Evolutionary conservation across 169 alveolate genomes (phyloP).

Genomic region (Eimeria falciformis): DNA sequence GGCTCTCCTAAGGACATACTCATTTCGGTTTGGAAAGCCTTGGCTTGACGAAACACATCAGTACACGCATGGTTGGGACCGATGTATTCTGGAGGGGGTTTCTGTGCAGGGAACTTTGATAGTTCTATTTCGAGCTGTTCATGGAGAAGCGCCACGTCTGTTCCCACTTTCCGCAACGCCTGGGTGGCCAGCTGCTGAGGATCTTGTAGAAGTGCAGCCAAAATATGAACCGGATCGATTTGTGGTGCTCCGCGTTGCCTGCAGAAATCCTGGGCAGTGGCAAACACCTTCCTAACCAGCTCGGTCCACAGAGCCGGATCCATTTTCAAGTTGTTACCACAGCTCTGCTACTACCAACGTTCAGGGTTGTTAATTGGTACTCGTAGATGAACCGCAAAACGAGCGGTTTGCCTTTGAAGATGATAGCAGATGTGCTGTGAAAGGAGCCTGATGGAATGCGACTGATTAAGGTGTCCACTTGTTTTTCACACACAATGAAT

Average conservation of each 20-base stretch:
- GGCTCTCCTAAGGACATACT: slow-evolving; percentile 7
- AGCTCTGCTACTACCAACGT: too few species aligned
- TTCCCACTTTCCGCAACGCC: slow-evolving; percentile 28
- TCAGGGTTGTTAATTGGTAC: too few species aligned
- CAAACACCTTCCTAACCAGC: slow-evolving; percentile 57
- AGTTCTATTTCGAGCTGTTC: slow-evolving; percentile 35
- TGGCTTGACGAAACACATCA: slow-evolving; percentile 57
- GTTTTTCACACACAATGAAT: too few species aligned
- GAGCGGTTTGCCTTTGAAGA: too few species aligned
- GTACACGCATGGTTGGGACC: slow-evolving; percentile 67
- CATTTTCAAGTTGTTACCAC: slow-evolving; percentile 43
- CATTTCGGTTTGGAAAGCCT: slow-evolving; percentile 52
- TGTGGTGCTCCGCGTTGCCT: slow-evolving; percentile 59
- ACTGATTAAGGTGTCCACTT: too few species aligned
- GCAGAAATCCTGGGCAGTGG: slow-evolving; percentile 61
- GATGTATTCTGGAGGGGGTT: slow-evolving; percentile 64
- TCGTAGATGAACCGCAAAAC: too few species aligned
- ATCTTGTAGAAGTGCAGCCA: slow-evolving; percentile 63
- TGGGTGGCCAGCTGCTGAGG: slow-evolving; percentile 64
- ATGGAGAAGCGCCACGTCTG: slow-evolving; percentile 36
- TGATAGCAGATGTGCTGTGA: too few species aligned
- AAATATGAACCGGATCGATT: slow-evolving; percentile 57
- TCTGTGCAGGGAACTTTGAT: slow-evolving; percentile 63
- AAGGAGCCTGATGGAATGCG: too few species aligned
- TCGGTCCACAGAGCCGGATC: slow-evolving; percentile 69